Base-by-base conservation (phyloP, 2,329 filamentous ascomycete genomes). In the Curvularia spicifera region DNA sequence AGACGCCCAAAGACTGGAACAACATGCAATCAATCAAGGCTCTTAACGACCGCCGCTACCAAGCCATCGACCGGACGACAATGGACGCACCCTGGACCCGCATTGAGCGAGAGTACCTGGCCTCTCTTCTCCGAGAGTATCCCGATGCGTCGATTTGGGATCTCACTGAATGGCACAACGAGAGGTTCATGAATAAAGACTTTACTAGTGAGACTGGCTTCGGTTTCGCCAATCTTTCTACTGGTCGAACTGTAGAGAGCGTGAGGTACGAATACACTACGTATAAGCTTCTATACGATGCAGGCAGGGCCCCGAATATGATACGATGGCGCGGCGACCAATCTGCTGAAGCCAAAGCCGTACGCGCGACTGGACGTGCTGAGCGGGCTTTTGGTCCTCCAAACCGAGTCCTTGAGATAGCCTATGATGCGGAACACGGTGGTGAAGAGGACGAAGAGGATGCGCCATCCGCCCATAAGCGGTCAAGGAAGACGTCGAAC, bases 191-290 rank as follows among this genome's bases (percentile, higher is more conserved):
- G 48, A 46, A 24, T 12, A 54, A 60, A 5, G 64, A 70, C 15
- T 63, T 58, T 15, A 52, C 46, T 0, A 45, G 47, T 12, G 31
- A 42, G 1, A 61, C 52, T 2, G 63, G 47, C 3, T 66, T 70
- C n/a, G 18, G 8, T 0, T 60, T 58, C 24, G 48, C 43, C 1
- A 8, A 49, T 4, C n/a, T 65, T 0, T 63, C 61, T 2, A 40
- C 9, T 7, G 70, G 69, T 8, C 67, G 70, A 4, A 72, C 70
- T 1, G 67, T 69, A 0, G 72, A 75, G 60, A 69, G 66, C 50
- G 63, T 73, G 2, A 53, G 67, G 1, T 40, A 66, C 29, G 68
- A 75, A 47, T 74, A 74, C 51, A 55, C 63, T 10, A 57, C 51
- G 0, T 67, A 64, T 56, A 70, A 71, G 60, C 43, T 60, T 0